Evolutionary conservation across 106 monocot species (phyloP).

Genomic region (Platanthera zijinensis): DNA sequence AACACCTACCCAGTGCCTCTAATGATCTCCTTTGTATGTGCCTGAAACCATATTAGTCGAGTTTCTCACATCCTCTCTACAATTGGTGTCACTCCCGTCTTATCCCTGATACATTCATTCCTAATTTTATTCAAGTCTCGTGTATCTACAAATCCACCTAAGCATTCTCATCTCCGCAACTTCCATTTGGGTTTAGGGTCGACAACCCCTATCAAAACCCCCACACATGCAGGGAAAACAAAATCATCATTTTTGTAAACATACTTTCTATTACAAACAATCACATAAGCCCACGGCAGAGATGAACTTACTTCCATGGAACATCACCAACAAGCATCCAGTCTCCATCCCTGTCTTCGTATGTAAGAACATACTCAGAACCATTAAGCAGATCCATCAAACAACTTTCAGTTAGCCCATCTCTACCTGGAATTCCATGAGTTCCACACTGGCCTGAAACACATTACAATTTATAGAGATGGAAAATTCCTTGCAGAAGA

Average conservation of each 20-base stretch:
- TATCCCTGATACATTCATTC: no score
- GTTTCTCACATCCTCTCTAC: no score
- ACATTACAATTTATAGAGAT: neutral
- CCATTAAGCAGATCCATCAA: constrained; percentile 16
- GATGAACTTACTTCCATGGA: constrained; percentile 22
- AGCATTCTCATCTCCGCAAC: no score
- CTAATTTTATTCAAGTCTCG: no score
- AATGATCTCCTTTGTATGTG: no score
- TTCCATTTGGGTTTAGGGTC: neutral
- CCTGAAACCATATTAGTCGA: no score
- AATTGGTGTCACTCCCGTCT: no score
- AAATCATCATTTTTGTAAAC: no score
- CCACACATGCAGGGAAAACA: neutral
- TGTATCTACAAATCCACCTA: no score
- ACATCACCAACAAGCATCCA: constrained; percentile 37
- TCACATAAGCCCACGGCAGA: neutral
- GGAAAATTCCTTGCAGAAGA: constrained; percentile 11
- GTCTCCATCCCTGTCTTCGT: constrained; percentile 26
- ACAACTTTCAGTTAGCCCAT: constrained; percentile 16
- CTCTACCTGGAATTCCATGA: constrained; percentile 20
- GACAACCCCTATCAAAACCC: neutral
- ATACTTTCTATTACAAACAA: neutral
- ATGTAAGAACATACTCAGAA: constrained; percentile 26
- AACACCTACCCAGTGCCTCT: no score
- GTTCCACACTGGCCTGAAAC: constrained; percentile 24